These are phyloP conservation scores for Ustilago crameri DNA, from an alignment of 1,284 basidiomycete genomes.

Conservation along the genomic window DNA sequence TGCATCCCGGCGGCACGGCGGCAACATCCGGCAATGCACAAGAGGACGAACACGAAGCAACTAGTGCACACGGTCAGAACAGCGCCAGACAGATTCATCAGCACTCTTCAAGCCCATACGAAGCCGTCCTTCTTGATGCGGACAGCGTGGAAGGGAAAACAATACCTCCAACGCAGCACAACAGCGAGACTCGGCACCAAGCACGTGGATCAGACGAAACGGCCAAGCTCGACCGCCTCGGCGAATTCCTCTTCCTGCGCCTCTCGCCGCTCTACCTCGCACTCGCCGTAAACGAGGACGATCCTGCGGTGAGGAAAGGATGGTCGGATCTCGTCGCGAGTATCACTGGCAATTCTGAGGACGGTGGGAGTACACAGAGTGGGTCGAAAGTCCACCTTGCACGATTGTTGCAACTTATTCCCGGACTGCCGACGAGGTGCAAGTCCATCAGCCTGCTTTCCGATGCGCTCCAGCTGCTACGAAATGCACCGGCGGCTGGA, in stretches of 20 bases:
- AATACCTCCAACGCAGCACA: no score
- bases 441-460: slow-evolving; percentile 28
- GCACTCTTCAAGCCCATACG: no score
- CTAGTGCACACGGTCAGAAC: no score
- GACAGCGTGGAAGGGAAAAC: no score
- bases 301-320: neutral
- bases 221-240: slow-evolving; percentile 27
- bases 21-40: no score
- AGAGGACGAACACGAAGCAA: no score
- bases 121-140: neutral
- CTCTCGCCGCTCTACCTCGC: slow-evolving; percentile 17
- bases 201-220: slow-evolving; percentile 5
- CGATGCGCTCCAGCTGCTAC: slow-evolving; percentile 6
- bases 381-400: slow-evolving; percentile 14
- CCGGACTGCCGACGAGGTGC: slow-evolving; percentile 24
- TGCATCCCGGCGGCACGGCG: neutral
- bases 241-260: slow-evolving; percentile 15
- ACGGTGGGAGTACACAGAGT: no score
- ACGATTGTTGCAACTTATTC: slow-evolving; percentile 10
- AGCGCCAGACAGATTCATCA: no score
- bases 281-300: neutral
- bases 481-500: neutral
- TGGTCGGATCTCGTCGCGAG: slow-evolving; percentile 2
- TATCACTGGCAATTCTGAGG: neutral
- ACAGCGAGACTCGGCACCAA: no score